Percentiles rank a stretch among this genome's conserved stretches.
Evolutionary conservation across 345 rosid genomes (phyloP).

Genomic region (Gossypium longicalyx): DNA sequence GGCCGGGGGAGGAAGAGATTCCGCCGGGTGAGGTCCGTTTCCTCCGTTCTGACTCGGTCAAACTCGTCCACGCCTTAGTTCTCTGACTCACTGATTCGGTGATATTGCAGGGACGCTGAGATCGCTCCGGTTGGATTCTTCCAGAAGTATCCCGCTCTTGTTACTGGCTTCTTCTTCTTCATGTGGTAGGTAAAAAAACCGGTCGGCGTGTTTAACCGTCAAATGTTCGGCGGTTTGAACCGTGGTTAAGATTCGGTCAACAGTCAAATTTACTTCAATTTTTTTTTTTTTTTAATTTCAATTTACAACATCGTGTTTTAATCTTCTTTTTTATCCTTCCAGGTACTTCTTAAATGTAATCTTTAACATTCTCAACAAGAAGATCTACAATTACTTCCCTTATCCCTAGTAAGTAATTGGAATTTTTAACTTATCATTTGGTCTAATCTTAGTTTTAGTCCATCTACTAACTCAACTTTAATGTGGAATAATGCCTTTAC

Average conservation of each 20-base stretch:
- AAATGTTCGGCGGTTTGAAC: too few relatives aligned
- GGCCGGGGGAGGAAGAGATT: slow-evolving; percentile 47
- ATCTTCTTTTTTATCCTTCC: not conserved
- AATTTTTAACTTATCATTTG: too few relatives aligned
- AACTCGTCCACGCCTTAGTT: slow-evolving; percentile 15
- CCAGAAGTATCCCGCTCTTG: slow-evolving; percentile 62
- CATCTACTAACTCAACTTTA: too few relatives aligned
- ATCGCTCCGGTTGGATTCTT: slow-evolving; percentile 61
- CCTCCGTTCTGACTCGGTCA: slow-evolving; percentile 43
- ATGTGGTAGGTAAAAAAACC: slow-evolving; percentile 59
- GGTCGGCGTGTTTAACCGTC: too few relatives aligned
- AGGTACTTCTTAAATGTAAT: slow-evolving; percentile 93
- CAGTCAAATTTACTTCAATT: not conserved
- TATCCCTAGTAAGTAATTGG: slow-evolving; percentile 73
- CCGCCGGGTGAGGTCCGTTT: slow-evolving; percentile 96
- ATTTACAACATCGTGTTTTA: not conserved
- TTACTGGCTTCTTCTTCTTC: slow-evolving; percentile 96
- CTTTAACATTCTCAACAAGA: slow-evolving; percentile 95
- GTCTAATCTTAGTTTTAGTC: too few relatives aligned
- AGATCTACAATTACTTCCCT: slow-evolving; percentile 95
- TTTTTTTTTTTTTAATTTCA: not conserved
- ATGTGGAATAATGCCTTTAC: too few relatives aligned
- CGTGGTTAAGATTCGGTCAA: too few relatives aligned
- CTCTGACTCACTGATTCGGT: slow-evolving; percentile 35
- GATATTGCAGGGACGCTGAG: slow-evolving; percentile 45